A percentile compares a stretch with the other conserved stretches of the same genome.
Evolutionary conservation across 2,329 filamentous ascomycete genomes (phyloP).

Genomic region (Pseudogymnoascus sp.): DNA sequence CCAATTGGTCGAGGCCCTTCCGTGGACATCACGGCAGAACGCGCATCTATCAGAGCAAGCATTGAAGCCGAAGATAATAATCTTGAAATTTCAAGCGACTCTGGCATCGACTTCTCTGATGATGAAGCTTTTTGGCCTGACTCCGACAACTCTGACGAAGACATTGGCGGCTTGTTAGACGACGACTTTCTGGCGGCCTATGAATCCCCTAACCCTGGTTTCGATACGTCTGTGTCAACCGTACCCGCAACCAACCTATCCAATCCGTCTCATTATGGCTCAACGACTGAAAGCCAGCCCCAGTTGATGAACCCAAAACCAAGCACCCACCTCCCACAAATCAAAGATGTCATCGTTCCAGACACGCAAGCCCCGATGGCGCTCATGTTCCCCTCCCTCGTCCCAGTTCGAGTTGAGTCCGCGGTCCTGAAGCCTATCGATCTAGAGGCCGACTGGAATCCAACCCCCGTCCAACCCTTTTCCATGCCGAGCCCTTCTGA

Average conservation of each 20-base stretch:
- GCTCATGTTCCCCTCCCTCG: background rate
- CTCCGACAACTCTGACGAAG: background rate
- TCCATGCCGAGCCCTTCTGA: constrained; percentile 3
- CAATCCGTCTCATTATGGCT: background rate
- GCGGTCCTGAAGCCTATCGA: background rate
- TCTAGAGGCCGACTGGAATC: background rate
- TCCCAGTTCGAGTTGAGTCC: background rate
- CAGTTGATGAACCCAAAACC: background rate
- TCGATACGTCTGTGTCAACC: background rate
- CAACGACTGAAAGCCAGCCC: background rate
- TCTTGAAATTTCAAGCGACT: background rate
- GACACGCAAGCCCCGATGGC: background rate
- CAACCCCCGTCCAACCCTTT: background rate
- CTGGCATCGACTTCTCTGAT: background rate
- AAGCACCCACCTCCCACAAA: background rate
- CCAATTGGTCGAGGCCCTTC: constrained; percentile 1
- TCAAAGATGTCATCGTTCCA: background rate
- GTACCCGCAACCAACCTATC: background rate
- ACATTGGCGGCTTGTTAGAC: background rate
- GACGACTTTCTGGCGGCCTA: background rate
- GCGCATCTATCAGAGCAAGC: background rate
- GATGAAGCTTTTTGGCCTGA: background rate
- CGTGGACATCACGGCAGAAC: background rate
- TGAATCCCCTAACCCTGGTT: background rate
- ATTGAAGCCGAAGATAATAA: background rate